phyloP scores from a whole-genome alignment of 805 yeast genomes.

The Spathaspora arborariae region DNA sequence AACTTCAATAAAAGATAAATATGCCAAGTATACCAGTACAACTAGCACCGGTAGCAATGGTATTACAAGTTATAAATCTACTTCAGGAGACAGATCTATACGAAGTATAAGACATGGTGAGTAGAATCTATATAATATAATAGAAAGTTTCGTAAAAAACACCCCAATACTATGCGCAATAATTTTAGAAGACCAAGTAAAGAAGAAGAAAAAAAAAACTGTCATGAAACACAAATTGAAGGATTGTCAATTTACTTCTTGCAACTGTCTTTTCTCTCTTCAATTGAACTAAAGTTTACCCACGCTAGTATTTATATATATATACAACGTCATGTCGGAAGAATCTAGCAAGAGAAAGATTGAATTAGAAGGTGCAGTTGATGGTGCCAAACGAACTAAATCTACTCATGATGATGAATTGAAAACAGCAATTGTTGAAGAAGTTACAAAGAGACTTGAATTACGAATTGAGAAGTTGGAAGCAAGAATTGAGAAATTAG shows the following conservation, averaged over 20 bases:
- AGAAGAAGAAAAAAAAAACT: background rate
- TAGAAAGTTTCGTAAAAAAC: background rate
- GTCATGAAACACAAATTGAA: background rate
- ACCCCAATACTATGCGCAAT: background rate
- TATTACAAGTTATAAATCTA: constrained; percentile 2
- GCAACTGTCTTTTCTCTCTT: too few relatives aligned
- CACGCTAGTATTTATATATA: background rate
- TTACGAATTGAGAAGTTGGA: constrained; percentile 6
- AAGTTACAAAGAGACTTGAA: constrained; percentile 22
- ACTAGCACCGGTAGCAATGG: background rate
- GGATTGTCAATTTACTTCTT: too few relatives aligned
- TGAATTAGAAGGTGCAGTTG: constrained; percentile 9
- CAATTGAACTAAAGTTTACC: too few relatives aligned
- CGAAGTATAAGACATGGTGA: constrained; percentile 7
- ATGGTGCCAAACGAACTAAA: constrained; percentile 8
- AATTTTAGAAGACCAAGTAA: background rate
- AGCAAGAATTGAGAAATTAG: constrained; percentile 6
- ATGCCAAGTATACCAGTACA: constrained; percentile 17
- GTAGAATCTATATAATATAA: background rate
- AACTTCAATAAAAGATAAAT: constrained; percentile 16
- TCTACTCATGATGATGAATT: constrained; percentile 15
- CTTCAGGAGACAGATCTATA: constrained; percentile 6
- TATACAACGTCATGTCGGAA: constrained; percentile 13
- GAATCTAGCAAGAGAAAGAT: constrained; percentile 17
- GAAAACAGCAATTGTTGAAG: constrained; percentile 30